Percentiles rank a stretch among this genome's conserved stretches.
phyloP scores from a whole-genome alignment of 371 early-diverging fungal species.

The Rhizopus sp. region DNA sequence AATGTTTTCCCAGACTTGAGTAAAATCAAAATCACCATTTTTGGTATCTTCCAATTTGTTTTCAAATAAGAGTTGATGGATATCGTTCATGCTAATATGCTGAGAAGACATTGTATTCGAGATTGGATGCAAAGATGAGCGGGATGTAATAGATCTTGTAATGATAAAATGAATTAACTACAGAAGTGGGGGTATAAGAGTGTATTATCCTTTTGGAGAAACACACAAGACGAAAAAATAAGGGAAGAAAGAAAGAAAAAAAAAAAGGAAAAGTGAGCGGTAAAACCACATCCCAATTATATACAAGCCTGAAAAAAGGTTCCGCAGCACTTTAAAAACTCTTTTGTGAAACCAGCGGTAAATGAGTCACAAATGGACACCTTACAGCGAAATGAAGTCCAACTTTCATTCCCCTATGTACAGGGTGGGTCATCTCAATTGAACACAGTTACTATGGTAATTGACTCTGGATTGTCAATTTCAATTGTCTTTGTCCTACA shows the following conservation, averaged over 20 bases:
- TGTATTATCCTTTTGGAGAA: conserved; percentile 7
- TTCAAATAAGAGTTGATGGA: conserved; percentile 22
- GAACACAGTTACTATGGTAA: conserved; percentile 2
- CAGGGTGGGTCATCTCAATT: conserved; percentile 8
- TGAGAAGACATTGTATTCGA: conserved; percentile 11
- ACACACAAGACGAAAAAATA: not conserved
- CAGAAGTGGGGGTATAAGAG: not conserved
- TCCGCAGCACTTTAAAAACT: conserved; percentile 13
- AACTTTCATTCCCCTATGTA: not conserved
- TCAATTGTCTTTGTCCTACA: not conserved
- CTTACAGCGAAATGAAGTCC: conserved; percentile 1
- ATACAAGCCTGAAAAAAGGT: conserved; percentile 7
- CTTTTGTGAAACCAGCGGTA: conserved; percentile 7
- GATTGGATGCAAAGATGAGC: conserved; percentile 1
- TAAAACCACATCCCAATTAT: conserved; percentile 15
- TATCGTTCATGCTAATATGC: conserved; percentile 16
- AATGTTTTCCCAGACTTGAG: conserved; percentile 20
- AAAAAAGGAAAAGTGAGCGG: conserved; percentile 7
- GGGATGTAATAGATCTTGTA: not conserved
- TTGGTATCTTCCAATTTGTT: not conserved
- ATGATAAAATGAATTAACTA: conserved; percentile 1
- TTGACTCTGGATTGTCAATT: not conserved
- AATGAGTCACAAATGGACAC: conserved; percentile 8
- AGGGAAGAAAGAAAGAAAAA: conserved; percentile 4
- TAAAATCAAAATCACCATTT: conserved; percentile 18